phyloP scores from a whole-genome alignment of 352 stramenopile genomes.

The Globisporangium paddicum region DNA sequence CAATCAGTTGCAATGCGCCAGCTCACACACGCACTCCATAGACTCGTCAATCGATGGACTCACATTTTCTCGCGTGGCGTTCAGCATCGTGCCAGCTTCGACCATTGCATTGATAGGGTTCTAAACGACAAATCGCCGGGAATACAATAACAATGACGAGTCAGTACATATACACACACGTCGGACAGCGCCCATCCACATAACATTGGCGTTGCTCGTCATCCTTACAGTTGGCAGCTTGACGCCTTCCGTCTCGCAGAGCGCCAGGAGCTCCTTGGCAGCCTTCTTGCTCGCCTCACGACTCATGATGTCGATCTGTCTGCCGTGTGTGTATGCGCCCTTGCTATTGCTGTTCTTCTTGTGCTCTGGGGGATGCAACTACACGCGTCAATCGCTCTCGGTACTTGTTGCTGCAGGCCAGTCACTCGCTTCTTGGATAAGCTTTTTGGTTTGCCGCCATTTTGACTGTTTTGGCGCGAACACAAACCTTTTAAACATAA shows the following conservation, averaged over 20 bases:
- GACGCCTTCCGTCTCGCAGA: constrained; percentile 73
- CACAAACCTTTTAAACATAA: not conserved
- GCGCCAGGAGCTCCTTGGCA: constrained; percentile 74
- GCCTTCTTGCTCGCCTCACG: constrained; percentile 50
- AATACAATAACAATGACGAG: not conserved
- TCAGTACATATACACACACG: not conserved
- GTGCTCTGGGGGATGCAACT: not conserved
- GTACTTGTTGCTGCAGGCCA: too few species aligned
- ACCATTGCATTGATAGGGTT: constrained; percentile 77
- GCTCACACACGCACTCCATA: not conserved
- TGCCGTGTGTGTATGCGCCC: not conserved
- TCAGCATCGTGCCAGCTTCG: constrained; percentile 80
- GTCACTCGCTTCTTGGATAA: not conserved
- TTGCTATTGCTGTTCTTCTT: not conserved
- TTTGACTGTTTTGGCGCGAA: not conserved
- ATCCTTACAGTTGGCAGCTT: constrained; percentile 67
- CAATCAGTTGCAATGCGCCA: not conserved
- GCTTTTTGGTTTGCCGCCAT: not conserved
- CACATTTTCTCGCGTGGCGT: constrained; percentile 75
- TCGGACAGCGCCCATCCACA: not conserved
- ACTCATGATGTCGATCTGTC: constrained; percentile 16
- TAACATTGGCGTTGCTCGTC: not conserved
- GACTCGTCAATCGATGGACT: constrained; percentile 5
- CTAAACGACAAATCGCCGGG: constrained; percentile 14
- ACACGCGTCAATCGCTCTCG: not conserved